Evolutionary conservation across 2,329 filamentous ascomycete genomes (phyloP), one percentile per base, ranked within the genome.

Genomic region (Trichoderma arundinaceum): DNA sequence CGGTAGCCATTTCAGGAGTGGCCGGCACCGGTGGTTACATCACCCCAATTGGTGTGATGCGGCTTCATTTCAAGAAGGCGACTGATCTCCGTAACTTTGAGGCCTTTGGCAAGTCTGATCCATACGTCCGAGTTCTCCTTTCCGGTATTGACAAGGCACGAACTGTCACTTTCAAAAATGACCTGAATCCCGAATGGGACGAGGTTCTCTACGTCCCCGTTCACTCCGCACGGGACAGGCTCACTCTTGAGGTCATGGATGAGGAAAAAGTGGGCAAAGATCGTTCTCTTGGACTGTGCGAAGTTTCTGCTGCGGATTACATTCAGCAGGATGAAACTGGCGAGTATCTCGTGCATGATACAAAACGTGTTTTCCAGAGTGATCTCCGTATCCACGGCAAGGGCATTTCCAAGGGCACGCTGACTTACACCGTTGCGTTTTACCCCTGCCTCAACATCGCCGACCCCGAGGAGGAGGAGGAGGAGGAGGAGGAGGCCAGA

Each of bases 81-180:
- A 86, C 84, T 57, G 88, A 94, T 72, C 85, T 99, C 49, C 91
- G 93, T 67, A 99, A 99, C 76, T 85, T 97, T 61, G 95, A 99
- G 78, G 92, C 92, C 2, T 87, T 99, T 77, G 95, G 95, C 78
- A 98, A 98, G 79, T 98, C 95, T 0, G 96, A 99, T 77, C 92
- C 95, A 0, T 99, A 99, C 73, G 92, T 89, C 22, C 90, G 94
- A 48, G 90, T 98, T 1, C 79, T 97, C 61, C 84, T 97, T 7
- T 97, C 94, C 54, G 94, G 95, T 52, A 88, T 98, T 65, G 90
- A 95, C 75, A 96, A 94, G 77, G 93, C 87, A 9, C 88, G 94
- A 66, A 98, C 95, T 2, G 95, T 99, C 58, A 98, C 94, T 0
- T 97, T 95, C 82, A 89, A 92, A 75, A 99, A 97, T 79, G 96